These are phyloP conservation scores for Penicillium carneum DNA, from an alignment of 2,329 filamentous ascomycete species.

Conservation along the genomic window DNA sequence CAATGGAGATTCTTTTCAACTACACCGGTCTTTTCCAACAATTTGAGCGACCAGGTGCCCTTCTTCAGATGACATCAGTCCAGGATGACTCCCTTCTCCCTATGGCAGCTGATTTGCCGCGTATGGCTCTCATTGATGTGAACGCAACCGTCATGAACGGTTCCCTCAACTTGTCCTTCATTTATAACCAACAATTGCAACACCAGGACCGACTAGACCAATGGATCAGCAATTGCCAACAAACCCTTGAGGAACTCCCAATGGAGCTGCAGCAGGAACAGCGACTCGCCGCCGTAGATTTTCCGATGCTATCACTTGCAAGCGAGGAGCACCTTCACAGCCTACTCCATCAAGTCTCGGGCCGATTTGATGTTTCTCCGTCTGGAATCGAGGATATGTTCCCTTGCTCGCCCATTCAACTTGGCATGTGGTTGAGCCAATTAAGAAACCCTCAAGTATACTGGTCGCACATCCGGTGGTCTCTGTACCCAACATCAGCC, in stretches of 20 bases:
- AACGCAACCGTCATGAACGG: slow-evolving; percentile 1
- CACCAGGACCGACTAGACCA: too few relatives aligned
- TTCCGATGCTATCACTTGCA: too few relatives aligned
- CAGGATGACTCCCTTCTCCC: slow-evolving; percentile 1
- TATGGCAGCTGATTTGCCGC: slow-evolving; percentile 10
- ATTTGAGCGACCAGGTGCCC: slow-evolving; percentile 57
- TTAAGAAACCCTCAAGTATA: slow-evolving; percentile 17
- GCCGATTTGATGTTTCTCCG: slow-evolving; percentile 4
- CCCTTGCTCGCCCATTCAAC: slow-evolving; percentile 27
- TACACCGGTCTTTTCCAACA: slow-evolving; percentile 61
- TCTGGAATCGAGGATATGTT: slow-evolving; percentile 27
- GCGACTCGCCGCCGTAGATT: not conserved
- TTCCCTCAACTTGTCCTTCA: too few relatives aligned
- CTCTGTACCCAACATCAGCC: too few relatives aligned
- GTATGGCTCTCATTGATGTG: slow-evolving; percentile 40
- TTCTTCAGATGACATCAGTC: slow-evolving; percentile 48
- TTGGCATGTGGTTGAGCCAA: slow-evolving; percentile 29
- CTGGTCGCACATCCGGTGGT: slow-evolving; percentile 18
- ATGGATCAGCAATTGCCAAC: too few relatives aligned
- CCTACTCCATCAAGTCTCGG: slow-evolving; percentile 15
- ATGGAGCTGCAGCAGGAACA: not conserved
- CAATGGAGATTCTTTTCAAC: slow-evolving; percentile 67
- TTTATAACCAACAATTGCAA: too few relatives aligned
- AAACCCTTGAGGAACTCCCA: too few relatives aligned
- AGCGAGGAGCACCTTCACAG: not conserved